Conservation (phyloP, 208 protist species). For the Crithidia bombi region DNA sequence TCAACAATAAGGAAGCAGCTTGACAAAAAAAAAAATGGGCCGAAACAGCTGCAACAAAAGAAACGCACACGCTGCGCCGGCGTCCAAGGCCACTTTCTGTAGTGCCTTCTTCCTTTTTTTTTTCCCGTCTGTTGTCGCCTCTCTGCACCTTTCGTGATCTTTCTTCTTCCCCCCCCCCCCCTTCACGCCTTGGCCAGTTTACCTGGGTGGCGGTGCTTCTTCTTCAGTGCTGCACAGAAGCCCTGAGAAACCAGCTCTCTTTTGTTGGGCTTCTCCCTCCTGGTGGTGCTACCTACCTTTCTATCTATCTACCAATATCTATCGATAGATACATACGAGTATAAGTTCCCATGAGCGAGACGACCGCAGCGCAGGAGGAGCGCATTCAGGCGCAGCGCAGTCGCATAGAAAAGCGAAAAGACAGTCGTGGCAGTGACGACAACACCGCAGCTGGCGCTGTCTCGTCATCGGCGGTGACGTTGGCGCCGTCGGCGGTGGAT, state of each 20-base stretch:
- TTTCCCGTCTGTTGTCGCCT: no score
- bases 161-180: background rate
- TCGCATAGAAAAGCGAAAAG: constrained; percentile 41
- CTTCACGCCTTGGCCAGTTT: background rate
- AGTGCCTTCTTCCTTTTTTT: background rate
- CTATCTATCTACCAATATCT: background rate
- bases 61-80: no score
- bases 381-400: constrained; percentile 61
- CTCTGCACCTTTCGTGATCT: no score
- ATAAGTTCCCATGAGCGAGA: constrained; percentile 23
- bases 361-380: constrained; percentile 46
- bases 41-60: no score
- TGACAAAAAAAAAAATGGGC: no score
- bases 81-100: no score
- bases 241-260: no score
- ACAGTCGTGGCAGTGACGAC: constrained; percentile 11
- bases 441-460: constrained; percentile 1
- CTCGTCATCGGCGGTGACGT: constrained; percentile 6
- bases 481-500: constrained; percentile 35
- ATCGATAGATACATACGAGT: background rate
- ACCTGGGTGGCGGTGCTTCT: no score
- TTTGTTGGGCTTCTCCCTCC: no score
- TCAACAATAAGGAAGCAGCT: no score
- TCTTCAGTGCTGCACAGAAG: no score
- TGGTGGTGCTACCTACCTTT: background rate